Conservation (phyloP, 805 yeast genomes). For the Wickerhamomyces pijperi region DNA sequence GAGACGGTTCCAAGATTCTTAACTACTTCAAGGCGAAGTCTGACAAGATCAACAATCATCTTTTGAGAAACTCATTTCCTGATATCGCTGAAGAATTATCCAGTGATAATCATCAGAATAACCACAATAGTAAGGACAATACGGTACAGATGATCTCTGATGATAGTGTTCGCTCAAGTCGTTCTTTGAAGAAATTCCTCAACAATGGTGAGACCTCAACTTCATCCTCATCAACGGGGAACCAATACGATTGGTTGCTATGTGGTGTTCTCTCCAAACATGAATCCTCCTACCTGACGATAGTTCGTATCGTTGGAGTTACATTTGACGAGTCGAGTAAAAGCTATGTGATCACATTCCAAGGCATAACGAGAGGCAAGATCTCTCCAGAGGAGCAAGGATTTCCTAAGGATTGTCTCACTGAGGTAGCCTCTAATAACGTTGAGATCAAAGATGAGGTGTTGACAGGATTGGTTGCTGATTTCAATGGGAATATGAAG, state of each 20-base stretch:
- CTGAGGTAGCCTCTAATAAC: slow-evolving; percentile 10
- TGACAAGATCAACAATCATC: slow-evolving; percentile 9
- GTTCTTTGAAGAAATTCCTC: slow-evolving; percentile 12
- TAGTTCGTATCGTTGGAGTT: slow-evolving; percentile 34
- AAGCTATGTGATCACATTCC: slow-evolving; percentile 33
- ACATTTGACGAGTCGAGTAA: slow-evolving; percentile 26
- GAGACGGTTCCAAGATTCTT: slow-evolving; percentile 35
- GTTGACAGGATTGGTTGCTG: slow-evolving; percentile 5
- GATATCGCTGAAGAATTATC: too few relatives aligned
- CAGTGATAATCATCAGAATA: too few relatives aligned
- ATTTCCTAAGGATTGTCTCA: slow-evolving; percentile 10
- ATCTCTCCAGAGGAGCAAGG: background rate
- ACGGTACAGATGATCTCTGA: slow-evolving; percentile 5
- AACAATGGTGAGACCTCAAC: slow-evolving; percentile 6
- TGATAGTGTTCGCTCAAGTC: slow-evolving; percentile 9
- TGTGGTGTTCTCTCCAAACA: slow-evolving; percentile 14
- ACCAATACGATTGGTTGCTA: slow-evolving; percentile 17
- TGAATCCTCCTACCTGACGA: slow-evolving; percentile 25
- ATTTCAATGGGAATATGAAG: slow-evolving; percentile 4
- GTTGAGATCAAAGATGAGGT: slow-evolving; percentile 7
- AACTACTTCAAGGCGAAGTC: slow-evolving; percentile 24
- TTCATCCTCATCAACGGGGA: slow-evolving; percentile 1
- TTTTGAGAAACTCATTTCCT: slow-evolving; percentile 8
- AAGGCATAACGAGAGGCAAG: slow-evolving; percentile 36
- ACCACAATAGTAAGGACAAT: too few relatives aligned